Evolutionary conservation across 1,139 yeast genomes (phyloP), one percentile per base, ranked within the genome.

Genomic region (Yamadazyma oceani): DNA sequence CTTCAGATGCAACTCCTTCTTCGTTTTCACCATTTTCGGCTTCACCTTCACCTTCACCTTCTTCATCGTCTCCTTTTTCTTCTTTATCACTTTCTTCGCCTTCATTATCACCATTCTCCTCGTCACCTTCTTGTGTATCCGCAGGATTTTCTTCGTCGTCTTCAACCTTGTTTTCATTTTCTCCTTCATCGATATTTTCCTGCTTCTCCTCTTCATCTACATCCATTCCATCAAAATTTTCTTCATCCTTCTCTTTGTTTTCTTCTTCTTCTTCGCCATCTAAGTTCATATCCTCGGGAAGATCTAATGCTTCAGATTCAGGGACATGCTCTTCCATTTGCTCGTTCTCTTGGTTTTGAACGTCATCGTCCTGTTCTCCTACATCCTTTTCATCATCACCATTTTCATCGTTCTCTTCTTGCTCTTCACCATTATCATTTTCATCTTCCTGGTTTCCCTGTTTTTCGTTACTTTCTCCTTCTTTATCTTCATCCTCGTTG

Each of bases 281-380:
- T 31, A 87, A 69, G 46, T 87, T 79, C 70, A 90, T 78, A 47
- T 89, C 95, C 30, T 90, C 97, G 0, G 96, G 95, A 27, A 88
- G 67, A 26, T 86, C 94, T 49, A 88, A 66, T 4, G 87, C 80
- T 43, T 88, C 96, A 12, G 82, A 75, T 56, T 88, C 95, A 7
- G 88, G 92, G 34, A 84, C 88, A 47, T 78, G 66, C 11, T 80
- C 78, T 37, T 85, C 94, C 40, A 85, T 58, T 43, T 82, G 80
- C 35, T 85, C 88, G 35, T 76, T 76, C 17, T 85, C 89, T 34
- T 83, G 85, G 46, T 86, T 80, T 46, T 69, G 76, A 9, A 84
- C 86, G 47, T 82, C 85, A 57, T 85, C 92, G 34, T 84, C 89
- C 58, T 84, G 90, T 57, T 82, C 85, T 5, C 85, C 90, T 32